A percentile compares a stretch with the other conserved stretches of the same genome.
phyloP scores from a whole-genome alignment of 2,329 filamentous ascomycete species.

The Neofusicoccum kwambonambiense region DNA sequence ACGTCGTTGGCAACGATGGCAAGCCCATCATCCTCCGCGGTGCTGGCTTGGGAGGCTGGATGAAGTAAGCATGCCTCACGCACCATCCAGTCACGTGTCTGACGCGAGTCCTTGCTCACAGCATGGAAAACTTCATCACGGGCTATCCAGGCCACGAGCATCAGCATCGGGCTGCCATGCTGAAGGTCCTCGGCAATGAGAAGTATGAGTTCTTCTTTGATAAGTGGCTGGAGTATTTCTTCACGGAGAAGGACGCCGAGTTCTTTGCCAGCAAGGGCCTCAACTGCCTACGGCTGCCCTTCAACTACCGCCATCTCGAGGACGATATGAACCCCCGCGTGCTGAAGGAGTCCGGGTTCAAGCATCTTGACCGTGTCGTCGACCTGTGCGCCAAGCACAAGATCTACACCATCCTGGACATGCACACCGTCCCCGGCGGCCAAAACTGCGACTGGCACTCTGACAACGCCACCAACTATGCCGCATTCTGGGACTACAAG shows the following conservation, averaged over 20 bases:
- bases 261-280: constrained; percentile 57
- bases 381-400: constrained; percentile 48
- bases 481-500: constrained; percentile 52
- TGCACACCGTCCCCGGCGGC: constrained; percentile 1
- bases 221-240: constrained; percentile 57
- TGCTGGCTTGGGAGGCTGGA: constrained; percentile 47
- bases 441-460: constrained; percentile 7
- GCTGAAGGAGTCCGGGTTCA: constrained; percentile 50
- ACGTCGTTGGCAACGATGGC: constrained; percentile 48
- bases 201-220: constrained; percentile 59
- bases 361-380: constrained; percentile 50
- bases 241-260: constrained; percentile 57
- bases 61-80: constrained; percentile 33
- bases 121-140: constrained; percentile 64
- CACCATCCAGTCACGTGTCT: background rate
- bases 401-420: constrained; percentile 53
- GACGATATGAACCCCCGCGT: constrained; percentile 53
- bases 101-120: constrained; percentile 18
- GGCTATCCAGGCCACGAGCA: constrained; percentile 61
- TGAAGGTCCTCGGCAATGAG: constrained; percentile 53
- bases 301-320: constrained; percentile 60
- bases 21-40: constrained; percentile 50
- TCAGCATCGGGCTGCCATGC: constrained; percentile 55
- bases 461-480: constrained; percentile 38
- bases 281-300: constrained; percentile 60